Evolutionary conservation across 2,329 filamentous ascomycete genomes (phyloP), one percentile per base, ranked within the genome.

Genomic region (Trichoderma harzianum): DNA sequence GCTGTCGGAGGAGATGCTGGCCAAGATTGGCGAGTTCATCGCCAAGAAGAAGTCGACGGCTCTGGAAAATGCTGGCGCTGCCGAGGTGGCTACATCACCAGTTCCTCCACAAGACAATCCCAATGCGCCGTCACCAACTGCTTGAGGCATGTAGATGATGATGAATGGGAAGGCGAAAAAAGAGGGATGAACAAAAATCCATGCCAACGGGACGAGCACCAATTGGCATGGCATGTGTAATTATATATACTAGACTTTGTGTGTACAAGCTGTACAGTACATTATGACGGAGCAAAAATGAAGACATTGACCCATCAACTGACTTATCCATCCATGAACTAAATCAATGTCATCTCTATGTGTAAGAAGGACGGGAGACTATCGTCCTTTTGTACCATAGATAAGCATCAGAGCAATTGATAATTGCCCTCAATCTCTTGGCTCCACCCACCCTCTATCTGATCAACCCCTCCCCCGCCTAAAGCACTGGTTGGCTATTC

Each of bases 21-120:
- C 86, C 79, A 88, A 86, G 83, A 87, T 91, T 77, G 89, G 89
- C 75, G 82, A 87, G 80, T 80, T 90, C 75, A 90, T 91, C 81
- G 87, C 86, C 43, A 82, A 81, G 80, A 89, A 87, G 78, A 84
- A 85, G 78, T 80, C 82, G 71, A 78, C 77, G 71, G 79, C 80
- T 7, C 76, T 85, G 74, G 80, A 82, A 64, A 78, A 80, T 7
- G 80, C 80, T 3, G 82, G 80, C n/a, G 72, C 82, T 14, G 78
- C 80, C 18, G 79, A 83, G 73, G 80, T 77, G 65, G 72, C 72
- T 18, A 24, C 75, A 57, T 60, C 71, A 62, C 74, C 76, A 64
- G 73, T 72, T 69, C 57, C 76, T n/a, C 66, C 74, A 6, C 32
- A 72, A 3, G 60, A 58, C 28, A 53, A 51, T 57, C 21, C 43